Base-by-base conservation (phyloP, 768 basidiomycete species). In the Amyloporia xantha region DNA sequence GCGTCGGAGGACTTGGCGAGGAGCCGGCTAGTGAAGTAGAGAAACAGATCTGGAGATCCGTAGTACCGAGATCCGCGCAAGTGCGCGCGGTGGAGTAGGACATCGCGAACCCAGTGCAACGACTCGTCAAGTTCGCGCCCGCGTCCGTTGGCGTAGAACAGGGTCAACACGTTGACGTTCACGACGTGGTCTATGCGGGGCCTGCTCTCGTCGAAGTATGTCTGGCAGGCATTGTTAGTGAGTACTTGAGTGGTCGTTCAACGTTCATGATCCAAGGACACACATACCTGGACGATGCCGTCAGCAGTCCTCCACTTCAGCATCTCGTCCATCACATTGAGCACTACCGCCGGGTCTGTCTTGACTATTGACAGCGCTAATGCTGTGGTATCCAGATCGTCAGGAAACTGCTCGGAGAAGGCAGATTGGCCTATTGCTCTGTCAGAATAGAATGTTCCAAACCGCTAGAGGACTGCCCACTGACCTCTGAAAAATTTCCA, bases 381-480 rank as follows among this genome's bases (percentile, higher is more conserved):
- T 4, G 81, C 78, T 0, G 81, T 81, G 0, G 79, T 81, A 52
- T 81, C 79, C 23, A 80, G 61, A 60, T 82, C 81, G 50, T 66
- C 70, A 0, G 78, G 78, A 54, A 77, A 79, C 21, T 66, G 24
- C 15, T 49, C 54, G 2, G 48, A 50, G 27, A 55, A 55, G 9
- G 52, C 36, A 13, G 54, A 50, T 20, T 55, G 44, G 5, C 51
- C 54, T 55, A 13, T 21, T 6, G 23, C 10, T 15, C 41, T 6
- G n/a, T 6, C 10, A 13, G 12, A 41, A 15, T 15, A 23, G 19
- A 23, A 20, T 20, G 41, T 23, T n/a, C n/a, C n/a, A n/a, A 23
- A 41, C 30, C 15, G 15, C 30, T 7, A 15, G 30, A 33, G 30
- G 30, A n/a, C n/a, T n/a, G n/a, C n/a, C n/a, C n/a, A 30, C 36